A percentile compares a stretch with the other conserved stretches of the same genome.
These are phyloP conservation scores for Teunomyces pallodes DNA, from an alignment of 805 yeast genomes.

Conservation along the genomic window DNA sequence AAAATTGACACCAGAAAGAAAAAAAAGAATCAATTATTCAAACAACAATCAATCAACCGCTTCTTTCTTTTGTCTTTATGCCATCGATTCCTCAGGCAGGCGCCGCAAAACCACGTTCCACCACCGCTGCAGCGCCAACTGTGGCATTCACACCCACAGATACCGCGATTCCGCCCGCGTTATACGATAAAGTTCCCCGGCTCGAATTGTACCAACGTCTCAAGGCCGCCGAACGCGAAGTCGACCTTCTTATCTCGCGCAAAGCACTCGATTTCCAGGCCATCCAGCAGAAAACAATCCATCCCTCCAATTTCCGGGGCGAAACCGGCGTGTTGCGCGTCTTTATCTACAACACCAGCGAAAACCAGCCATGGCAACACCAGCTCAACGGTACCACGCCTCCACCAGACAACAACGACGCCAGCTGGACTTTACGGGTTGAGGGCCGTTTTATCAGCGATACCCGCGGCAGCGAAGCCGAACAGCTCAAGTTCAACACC, in stretches of 20 bases:
- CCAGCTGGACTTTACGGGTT: constrained; percentile 80
- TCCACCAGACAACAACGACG: constrained; percentile 23
- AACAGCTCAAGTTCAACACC: constrained; percentile 61
- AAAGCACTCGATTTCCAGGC: constrained; percentile 87
- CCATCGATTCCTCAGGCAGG: constrained; percentile 18
- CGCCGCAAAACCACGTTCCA: constrained; percentile 28
- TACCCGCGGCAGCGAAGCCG: constrained; percentile 30
- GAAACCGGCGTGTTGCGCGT: constrained; percentile 69
- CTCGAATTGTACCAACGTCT: constrained; percentile 69
- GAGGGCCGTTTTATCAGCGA: constrained; percentile 78
- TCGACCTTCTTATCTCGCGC: constrained; percentile 79
- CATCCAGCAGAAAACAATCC: constrained; percentile 39
- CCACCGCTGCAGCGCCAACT: constrained; percentile 35
- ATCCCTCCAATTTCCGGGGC: constrained; percentile 32
- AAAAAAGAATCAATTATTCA: background rate
- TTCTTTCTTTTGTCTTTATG: constrained; percentile 9
- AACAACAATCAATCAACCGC: background rate
- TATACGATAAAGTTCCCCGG: constrained; percentile 56
- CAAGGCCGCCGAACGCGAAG: constrained; percentile 73
- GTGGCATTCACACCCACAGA: constrained; percentile 44
- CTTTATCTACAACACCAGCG: constrained; percentile 76
- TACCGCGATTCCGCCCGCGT: constrained; percentile 33
- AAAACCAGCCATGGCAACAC: constrained; percentile 82
- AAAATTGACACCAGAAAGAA: background rate
- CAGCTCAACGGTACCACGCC: constrained; percentile 13